Base-by-base conservation (phyloP, 2,329 filamentous ascomycete species). In the Monosporascus sp. region DNA sequence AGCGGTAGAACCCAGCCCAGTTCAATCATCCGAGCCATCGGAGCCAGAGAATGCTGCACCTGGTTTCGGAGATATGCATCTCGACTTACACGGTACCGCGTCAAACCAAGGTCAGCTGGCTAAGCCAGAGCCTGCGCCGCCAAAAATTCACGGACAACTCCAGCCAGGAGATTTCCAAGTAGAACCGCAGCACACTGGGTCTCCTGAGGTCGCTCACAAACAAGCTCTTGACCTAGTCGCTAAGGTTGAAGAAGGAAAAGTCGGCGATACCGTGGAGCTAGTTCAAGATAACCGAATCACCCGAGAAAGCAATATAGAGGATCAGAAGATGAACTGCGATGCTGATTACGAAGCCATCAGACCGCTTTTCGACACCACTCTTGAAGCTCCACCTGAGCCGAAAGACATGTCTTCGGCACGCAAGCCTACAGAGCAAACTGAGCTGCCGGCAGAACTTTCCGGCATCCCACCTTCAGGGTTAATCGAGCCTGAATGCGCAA, bases 261-360 rank as follows among this genome's bases (percentile, higher is more conserved):
- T 64, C 60, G 55, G 67, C 69, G 7, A 57, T 67, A 38, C 67
- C 72, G 48, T 62, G 64, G 52, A 75, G 39, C 22, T 14, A 42
- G 17, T 4, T 24, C 18, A 72, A 55, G 56, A 48, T 54, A 58
- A 18, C 56, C 55, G 57, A 53, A 60, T 47, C 51, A 58, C 45
- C 54, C 52, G 6, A 54, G 54, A 38, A 52, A 52, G 31, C 14
- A 54, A 62, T 47, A 56, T 57, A n/a, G 48, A 57, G 22, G 48
- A 51, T 44, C 50, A 59, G 36, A 47, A 15, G 22, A 27, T 17
- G 14, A 25, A 27, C 22, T 22, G 5, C 8, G 42, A 46, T 3
- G 22, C 5, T 25, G 22, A 6, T 17, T 25, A 6, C 6, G 20
- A 25, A 31, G 42, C 24, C 11, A 11, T 6, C 5, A n/a, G 14